Evolutionary conservation across 176 grass and related monocot genomes (phyloP).

Genomic region (Phragmites australis): DNA sequence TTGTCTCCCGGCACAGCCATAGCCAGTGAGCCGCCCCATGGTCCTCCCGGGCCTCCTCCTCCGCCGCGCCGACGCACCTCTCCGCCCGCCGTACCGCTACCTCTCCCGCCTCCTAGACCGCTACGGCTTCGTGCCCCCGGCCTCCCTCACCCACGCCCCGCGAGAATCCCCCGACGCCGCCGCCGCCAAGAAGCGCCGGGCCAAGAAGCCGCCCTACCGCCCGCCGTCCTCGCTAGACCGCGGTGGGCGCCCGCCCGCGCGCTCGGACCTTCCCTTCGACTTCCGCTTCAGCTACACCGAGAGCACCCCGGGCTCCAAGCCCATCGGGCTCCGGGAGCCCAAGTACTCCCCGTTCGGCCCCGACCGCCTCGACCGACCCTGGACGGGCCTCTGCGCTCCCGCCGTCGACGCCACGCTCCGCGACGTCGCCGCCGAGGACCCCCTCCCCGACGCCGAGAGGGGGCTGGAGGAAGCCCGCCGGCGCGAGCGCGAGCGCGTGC

Average conservation of each 20-base stretch:
- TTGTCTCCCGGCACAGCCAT: not conserved
- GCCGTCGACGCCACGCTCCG: slow-evolving; percentile 67
- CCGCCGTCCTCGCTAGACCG: slow-evolving; percentile 56
- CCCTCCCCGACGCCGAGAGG: slow-evolving; percentile 41
- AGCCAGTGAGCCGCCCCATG: slow-evolving; percentile 33
- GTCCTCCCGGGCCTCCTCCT: slow-evolving; percentile 36
- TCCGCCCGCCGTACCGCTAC: slow-evolving; percentile 2
- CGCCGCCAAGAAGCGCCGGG: slow-evolving; percentile 40
- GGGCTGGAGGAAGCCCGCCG: slow-evolving; percentile 51
- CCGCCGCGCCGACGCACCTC: slow-evolving; percentile 23
- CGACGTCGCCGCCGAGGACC: slow-evolving; percentile 52
- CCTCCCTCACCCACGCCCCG: slow-evolving; percentile 40
- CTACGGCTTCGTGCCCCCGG: slow-evolving; percentile 71
- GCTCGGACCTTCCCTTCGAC: slow-evolving; percentile 77
- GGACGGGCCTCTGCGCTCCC: slow-evolving; percentile 76
- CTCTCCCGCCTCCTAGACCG: slow-evolving; percentile 58
- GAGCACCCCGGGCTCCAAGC: slow-evolving; percentile 51
- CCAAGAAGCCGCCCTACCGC: slow-evolving; percentile 53
- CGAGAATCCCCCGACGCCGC: slow-evolving; percentile 14
- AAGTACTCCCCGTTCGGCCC: slow-evolving; percentile 93
- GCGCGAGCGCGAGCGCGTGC: slow-evolving; percentile 51
- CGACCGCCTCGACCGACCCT: slow-evolving; percentile 74
- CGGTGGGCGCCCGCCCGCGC: slow-evolving; percentile 40
- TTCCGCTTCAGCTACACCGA: slow-evolving; percentile 98
- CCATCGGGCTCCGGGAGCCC: slow-evolving; percentile 85